A percentile compares a stretch with the other conserved stretches of the same genome.
phyloP scores from a whole-genome alignment of 306 rosid species.

The Trichosanthes cucumerina region DNA sequence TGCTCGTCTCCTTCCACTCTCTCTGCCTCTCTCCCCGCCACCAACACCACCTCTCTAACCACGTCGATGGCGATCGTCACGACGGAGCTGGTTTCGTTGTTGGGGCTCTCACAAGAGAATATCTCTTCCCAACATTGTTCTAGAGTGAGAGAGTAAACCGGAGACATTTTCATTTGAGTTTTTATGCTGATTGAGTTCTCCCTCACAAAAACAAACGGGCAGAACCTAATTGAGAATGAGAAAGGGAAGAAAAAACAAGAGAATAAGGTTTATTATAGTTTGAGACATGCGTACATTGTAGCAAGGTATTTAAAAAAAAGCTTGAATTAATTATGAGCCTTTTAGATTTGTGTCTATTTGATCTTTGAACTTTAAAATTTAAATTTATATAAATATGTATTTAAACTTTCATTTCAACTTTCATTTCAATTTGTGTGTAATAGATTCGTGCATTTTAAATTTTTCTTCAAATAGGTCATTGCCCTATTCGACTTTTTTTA shows the following conservation, averaged over 20 bases:
- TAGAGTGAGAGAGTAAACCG: slow-evolving; percentile 48
- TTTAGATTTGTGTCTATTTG: no score
- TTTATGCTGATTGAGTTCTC: slow-evolving; percentile 26
- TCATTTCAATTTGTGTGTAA: no score
- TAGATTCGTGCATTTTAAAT: no score
- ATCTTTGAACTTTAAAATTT: no score
- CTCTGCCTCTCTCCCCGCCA: slow-evolving; percentile 41
- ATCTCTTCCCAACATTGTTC: slow-evolving; percentile 87
- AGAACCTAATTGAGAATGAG: slow-evolving; percentile 14
- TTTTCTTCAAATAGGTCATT: no score
- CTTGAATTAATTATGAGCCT: no score
- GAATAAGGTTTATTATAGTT: neutral
- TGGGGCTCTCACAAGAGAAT: slow-evolving; percentile 33
- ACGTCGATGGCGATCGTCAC: slow-evolving; percentile 40
- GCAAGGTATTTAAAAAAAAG: no score
- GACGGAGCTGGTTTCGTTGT: slow-evolving; percentile 13
- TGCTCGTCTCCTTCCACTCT: slow-evolving; percentile 25
- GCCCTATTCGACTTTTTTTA: no score
- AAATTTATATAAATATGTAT: no score
- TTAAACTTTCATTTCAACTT: no score
- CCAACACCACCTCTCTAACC: slow-evolving; percentile 45
- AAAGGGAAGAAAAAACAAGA: neutral
- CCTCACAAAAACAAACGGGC: slow-evolving; percentile 61
- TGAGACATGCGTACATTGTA: no score
- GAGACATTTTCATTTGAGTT: slow-evolving; percentile 50